Evolutionary conservation across 2,329 filamentous ascomycete genomes (phyloP).

Genomic region (Xylariaceae sp.): DNA sequence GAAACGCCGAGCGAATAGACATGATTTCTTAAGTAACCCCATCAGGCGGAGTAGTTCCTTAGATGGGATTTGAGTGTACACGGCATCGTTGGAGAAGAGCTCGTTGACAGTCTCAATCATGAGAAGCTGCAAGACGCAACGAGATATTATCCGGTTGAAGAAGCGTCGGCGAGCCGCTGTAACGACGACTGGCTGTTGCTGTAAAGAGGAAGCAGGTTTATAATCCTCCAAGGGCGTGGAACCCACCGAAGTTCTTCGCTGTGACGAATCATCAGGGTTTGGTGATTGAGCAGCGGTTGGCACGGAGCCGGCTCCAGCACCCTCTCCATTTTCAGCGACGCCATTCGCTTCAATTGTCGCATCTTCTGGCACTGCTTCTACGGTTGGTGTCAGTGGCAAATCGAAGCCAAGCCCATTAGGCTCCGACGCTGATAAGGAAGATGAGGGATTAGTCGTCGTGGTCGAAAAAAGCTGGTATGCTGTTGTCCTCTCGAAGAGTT

Average conservation of each 20-base stretch:
- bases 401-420: constrained; percentile 52
- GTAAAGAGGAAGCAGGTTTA: constrained; percentile 68
- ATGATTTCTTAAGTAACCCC: constrained; percentile 90
- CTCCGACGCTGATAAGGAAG: constrained; percentile 47
- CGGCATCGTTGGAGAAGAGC: constrained; percentile 93
- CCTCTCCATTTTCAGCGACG: constrained; percentile 39
- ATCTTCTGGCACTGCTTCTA: constrained; percentile 43
- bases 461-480: constrained; percentile 94
- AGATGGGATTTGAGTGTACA: constrained; percentile 90
- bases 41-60: constrained; percentile 85
- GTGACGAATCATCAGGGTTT: constrained; percentile 21
- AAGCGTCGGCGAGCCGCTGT: constrained; percentile 89
- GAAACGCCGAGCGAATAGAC: constrained; percentile 94
- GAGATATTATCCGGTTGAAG: constrained; percentile 99
- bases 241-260: constrained; percentile 31
- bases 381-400: constrained; percentile 39
- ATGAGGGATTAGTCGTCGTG: constrained; percentile 52
- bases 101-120: constrained; percentile 99
- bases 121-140: constrained; percentile 91
- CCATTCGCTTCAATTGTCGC: constrained; percentile 61
- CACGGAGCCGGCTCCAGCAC: constrained; percentile 34
- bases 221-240: constrained; percentile 74
- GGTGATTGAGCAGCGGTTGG: constrained; percentile 23
- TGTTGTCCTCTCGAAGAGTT: constrained; percentile 90
- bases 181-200: constrained; percentile 86